Base-by-base conservation (phyloP, 768 basidiomycete genomes). In the Coprinellus aureogranulatus region DNA sequence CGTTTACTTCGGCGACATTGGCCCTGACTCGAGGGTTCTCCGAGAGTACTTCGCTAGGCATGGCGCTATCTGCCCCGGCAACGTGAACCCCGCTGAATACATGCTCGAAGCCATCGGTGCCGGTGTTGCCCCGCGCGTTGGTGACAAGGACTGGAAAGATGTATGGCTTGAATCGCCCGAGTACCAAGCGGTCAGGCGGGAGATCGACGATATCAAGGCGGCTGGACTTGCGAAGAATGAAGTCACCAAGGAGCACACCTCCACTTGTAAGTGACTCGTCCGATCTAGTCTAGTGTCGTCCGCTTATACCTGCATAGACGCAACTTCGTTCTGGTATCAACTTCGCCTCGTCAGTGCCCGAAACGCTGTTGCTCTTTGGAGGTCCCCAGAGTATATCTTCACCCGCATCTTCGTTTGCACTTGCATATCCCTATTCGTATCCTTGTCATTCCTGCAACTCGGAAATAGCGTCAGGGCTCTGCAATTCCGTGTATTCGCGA, bases 1-100 rank as follows among this genome's bases (percentile, higher is more conserved):
- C 0, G 90, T 94, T n/a, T 96, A 95, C 78, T 95, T 92, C 66
- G 94, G 93, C 42, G 88, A 90, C 59, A 91, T 95, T 50, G 94
- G 92, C 45, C 68, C 77, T 42, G 88, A 92, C 60, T 89, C 90
- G 3, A 65, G 73, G 1, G 75, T 85, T 34, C 74, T 95, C 49
- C 84, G 82, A 26, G 77, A 85, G 4, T 96, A 96, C 74, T 92
- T 94, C 67, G 83, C 84, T 23, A 77, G 77, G 16, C 73, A 90
- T 60, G 92, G 92, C 14, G 93, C 89, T 1, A 59, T 69, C 27
- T 94, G 91, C 69, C 90, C 91, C 3, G 48, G 81, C 0, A 86
- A 87, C 59, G 86, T 86, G 65, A 96, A 96, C 68, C 91, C 90
- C 23, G 84, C 82, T 14, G 59, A 60, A 27, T 60, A 60, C 44